A percentile compares a stretch with the other conserved stretches of the same genome.
phyloP scores from a whole-genome alignment of 257 asterid species.

The Capsicum chinense region DNA sequence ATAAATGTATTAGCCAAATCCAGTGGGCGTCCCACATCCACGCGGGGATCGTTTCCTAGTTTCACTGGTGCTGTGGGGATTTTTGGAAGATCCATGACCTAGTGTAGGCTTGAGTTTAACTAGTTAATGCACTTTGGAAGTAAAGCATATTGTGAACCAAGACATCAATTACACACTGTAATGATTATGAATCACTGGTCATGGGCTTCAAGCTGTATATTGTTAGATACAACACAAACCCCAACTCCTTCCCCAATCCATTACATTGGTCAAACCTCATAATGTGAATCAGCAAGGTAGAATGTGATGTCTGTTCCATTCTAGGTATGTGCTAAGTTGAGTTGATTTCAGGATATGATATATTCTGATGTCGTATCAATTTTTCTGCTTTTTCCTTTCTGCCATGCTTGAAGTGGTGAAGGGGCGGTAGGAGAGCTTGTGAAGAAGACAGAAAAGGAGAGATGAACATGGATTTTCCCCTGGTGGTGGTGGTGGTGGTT shows the following conservation, averaged over 20 bases:
- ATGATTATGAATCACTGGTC: background rate
- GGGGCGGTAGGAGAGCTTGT: constrained; percentile 6
- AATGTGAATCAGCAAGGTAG: constrained; percentile 16
- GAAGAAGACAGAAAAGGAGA: constrained; percentile 8
- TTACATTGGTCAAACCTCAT: constrained; percentile 7
- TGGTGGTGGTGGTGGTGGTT: background rate
- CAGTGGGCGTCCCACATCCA: background rate
- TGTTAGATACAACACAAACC: background rate
- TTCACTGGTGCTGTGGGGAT: background rate
- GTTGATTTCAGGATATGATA: constrained; percentile 7
- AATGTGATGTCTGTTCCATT: constrained; percentile 19
- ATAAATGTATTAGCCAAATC: background rate
- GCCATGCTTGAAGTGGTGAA: constrained; percentile 23
- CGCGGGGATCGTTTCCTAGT: background rate
- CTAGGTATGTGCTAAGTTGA: background rate
- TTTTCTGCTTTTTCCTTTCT: background rate
- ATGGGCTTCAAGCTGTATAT: constrained; percentile 4
- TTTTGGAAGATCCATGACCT: constrained; percentile 16
- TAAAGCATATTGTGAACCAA: constrained; percentile 18
- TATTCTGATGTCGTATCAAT: background rate
- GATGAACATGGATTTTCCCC: background rate
- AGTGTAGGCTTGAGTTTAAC: background rate
- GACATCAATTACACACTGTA: background rate
- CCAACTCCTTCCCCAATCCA: background rate
- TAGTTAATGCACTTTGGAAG: constrained; percentile 13